phyloP scores from a whole-genome alignment of 2,329 filamentous ascomycete genomes.

The Talaromyces verruculosus region DNA sequence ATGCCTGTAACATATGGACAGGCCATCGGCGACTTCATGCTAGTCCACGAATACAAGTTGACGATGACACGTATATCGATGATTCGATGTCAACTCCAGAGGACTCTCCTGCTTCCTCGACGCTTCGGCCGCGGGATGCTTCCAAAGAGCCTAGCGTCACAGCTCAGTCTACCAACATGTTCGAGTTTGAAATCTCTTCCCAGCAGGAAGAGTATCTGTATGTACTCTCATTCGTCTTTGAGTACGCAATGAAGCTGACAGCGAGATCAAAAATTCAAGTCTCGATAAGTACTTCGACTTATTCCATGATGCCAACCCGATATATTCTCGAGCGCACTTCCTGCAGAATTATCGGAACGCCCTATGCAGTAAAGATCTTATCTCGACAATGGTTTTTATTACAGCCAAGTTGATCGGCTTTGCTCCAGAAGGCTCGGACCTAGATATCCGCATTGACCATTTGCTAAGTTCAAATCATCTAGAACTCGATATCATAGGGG shows the following conservation, averaged over 20 bases:
- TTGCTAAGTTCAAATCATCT: constrained; percentile 11
- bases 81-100: neutral
- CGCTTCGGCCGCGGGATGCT: neutral
- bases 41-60: neutral
- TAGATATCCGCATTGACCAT: constrained; percentile 7
- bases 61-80: neutral
- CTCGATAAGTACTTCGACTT: constrained; percentile 33
- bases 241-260: neutral
- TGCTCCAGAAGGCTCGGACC: neutral
- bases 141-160: neutral
- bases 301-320: constrained; percentile 32
- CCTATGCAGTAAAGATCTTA: constrained; percentile 24
- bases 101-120: neutral
- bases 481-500: constrained; percentile 3
- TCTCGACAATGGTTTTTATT: constrained; percentile 33
- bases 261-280: constrained; percentile 11
- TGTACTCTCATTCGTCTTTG: neutral
- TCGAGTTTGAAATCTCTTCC: neutral
- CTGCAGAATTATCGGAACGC: constrained; percentile 27
- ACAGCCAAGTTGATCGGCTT: constrained; percentile 29
- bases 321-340: constrained; percentile 32
- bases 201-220: constrained; percentile 15
- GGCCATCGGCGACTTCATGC: neutral
- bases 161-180: neutral
- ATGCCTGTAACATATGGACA: neutral